Evolutionary conservation across 164 flowering plant species (phyloP).

Genomic region (Magnolia changhungtana): DNA sequence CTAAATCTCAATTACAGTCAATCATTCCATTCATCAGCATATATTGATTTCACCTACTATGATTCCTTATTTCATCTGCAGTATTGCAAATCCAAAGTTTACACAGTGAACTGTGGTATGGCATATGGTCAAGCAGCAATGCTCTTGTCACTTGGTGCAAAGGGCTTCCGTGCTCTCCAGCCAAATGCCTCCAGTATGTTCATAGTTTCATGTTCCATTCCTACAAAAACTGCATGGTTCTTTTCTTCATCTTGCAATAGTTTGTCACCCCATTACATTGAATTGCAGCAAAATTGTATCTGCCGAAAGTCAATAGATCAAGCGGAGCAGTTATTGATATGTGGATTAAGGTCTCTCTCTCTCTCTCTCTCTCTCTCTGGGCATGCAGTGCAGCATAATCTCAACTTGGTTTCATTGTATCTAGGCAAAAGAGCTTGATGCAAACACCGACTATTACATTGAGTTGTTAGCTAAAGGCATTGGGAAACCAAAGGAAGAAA

Average conservation of each 20-base stretch:
- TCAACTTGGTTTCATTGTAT: neutral
- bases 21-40: neutral
- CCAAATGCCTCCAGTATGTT: slow-evolving; percentile 69
- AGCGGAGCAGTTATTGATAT: slow-evolving; percentile 74
- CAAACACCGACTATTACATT: slow-evolving; percentile 60
- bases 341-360: slow-evolving; percentile 75
- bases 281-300: slow-evolving; percentile 70
- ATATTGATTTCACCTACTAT: neutral
- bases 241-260: neutral
- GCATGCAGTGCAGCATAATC: neutral
- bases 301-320: slow-evolving; percentile 68
- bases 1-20: neutral
- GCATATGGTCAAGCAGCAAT: slow-evolving; percentile 98
- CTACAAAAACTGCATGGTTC: neutral
- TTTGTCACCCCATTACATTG: slow-evolving; percentile 7
- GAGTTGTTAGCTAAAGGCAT: slow-evolving; percentile 75
- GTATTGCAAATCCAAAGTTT: slow-evolving; percentile 64
- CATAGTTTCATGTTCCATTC: neutral
- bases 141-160: slow-evolving; percentile 75
- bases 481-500: slow-evolving; percentile 75
- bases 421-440: slow-evolving; percentile 86
- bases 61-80: slow-evolving; percentile 19
- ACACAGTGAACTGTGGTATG: slow-evolving; percentile 75
- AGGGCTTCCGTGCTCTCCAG: slow-evolving; percentile 74
- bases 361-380: slow-evolving; percentile 3